Base-by-base conservation (phyloP, 2,329 filamentous ascomycete genomes). In the Ophiocordyceps australis region DNA sequence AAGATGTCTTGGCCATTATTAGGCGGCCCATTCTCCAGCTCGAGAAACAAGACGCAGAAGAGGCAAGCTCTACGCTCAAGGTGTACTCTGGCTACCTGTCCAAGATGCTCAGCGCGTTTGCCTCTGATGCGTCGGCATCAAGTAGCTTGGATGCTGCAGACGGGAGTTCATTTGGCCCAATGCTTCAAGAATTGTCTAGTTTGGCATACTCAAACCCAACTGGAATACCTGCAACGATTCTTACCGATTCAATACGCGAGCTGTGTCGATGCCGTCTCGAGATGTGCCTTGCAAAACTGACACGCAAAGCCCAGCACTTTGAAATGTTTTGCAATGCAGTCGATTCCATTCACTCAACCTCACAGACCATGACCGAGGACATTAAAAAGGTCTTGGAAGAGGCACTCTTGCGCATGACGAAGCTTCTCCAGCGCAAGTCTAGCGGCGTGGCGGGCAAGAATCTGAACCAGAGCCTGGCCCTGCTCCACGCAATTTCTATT, bases 401-500 rank as follows among this genome's bases (percentile, higher is more conserved):
- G 17, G 67, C 64, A 1, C 38, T 65, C 5, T 53, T 58, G 29
- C 55, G 57, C 12, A 58, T 74, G 45, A 47, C 56, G 30, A 63
- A 63, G 36, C 50, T 68, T 9, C 47, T 63, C 16, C 64, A 63
- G 31, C 42, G 43, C 16, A 49, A 51, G 28, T 27, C 41, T 3
- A 37, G 44, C 35, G 32, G 43, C 26, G 38, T 44, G 14, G 35
- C 51, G 35, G 54, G 43, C 40, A 57, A 45, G 30, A 41, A 38
- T 13, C 50, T 47, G 32, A 57, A 57, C 11, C 70, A 72, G 32
- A 78, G 79, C 0, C 65, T 94, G 30, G 74, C 76, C 13, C 61
- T 94, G 19, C 63, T 95, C 2, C 82, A 92, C 45, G 74, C 81
- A 1, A 65, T 94, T 27, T 77, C 82, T 0, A 67, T 94, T 10